A percentile compares a stretch with the other conserved stretches of the same genome.
These are phyloP conservation scores for Proliferodiscus dingleyae DNA, from an alignment of 2,329 filamentous ascomycete species.

Conservation along the genomic window DNA sequence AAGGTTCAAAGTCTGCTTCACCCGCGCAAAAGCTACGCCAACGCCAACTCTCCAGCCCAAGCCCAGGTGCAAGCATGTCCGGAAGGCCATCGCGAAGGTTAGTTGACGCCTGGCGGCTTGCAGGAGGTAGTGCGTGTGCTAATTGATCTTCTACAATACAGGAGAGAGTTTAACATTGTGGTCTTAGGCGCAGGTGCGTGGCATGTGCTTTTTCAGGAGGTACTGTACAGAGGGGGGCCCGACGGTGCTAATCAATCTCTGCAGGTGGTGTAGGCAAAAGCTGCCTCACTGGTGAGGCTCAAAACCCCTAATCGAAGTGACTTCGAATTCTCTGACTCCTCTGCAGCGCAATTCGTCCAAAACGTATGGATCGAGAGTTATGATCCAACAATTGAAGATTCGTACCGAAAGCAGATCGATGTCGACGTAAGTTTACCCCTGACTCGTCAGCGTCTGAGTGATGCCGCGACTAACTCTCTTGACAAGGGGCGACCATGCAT, in stretches of 20 bases:
- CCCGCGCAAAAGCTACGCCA: no score
- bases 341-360: slow-evolving; percentile 65
- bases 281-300: slow-evolving; percentile 61
- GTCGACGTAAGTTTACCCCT: slow-evolving; percentile 57
- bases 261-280: slow-evolving; percentile 69
- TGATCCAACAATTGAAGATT: slow-evolving; percentile 59
- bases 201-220: slow-evolving; percentile 8
- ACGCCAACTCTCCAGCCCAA: no score
- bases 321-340: slow-evolving; percentile 17
- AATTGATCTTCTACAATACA: slow-evolving; percentile 22
- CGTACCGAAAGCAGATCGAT: slow-evolving; percentile 55
- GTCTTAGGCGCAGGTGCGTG: slow-evolving; percentile 56
- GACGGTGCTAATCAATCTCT: slow-evolving; percentile 26
- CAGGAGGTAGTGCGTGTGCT: slow-evolving; percentile 1
- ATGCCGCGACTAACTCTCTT: slow-evolving; percentile 3
- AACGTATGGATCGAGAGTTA: slow-evolving; percentile 71
- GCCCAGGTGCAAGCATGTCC: slow-evolving; percentile 19
- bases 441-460: no score
- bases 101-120: background rate
- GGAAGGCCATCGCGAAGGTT: slow-evolving; percentile 24
- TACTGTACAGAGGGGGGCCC: slow-evolving; percentile 2
- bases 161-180: slow-evolving; percentile 62
- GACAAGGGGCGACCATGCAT: slow-evolving; percentile 64
- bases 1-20: slow-evolving; percentile 1
- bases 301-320: slow-evolving; percentile 6